Evolutionary conservation across 2,329 filamentous ascomycete genomes (phyloP), one percentile per base, ranked within the genome.

Genomic region (Thielaviopsis punctulata): DNA sequence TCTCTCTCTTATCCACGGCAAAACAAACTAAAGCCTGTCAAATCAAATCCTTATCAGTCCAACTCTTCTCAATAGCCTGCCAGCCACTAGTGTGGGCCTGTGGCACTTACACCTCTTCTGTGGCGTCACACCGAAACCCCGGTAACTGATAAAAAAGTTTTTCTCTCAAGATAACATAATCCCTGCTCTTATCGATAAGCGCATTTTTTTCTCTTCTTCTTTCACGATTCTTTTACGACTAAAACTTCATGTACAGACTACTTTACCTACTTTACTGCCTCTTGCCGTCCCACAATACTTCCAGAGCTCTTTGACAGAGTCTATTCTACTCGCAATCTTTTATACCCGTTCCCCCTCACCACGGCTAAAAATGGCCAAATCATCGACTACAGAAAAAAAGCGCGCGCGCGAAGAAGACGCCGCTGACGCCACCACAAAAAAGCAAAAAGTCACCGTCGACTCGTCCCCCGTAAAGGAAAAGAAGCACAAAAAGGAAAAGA

Each of bases 391-490:
- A 9, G 60, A 69, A 45, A 71, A 71, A 62, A 73, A 73, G 63
- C 67, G 70, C 44, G 60, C 64, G 6, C 62, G 69, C 44, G 69
- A 72, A 48, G 69, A 72, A 23, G 69, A 72, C 39, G 59, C 58
- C 19, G 53, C 57, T 7, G 64, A 63, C 41, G 64, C 66, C 46
- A 60, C 62, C 33, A 69, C 73, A 59, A 72, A 70, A 61, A 65
- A 71, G 59, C 74, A 75, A 58, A 72, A 70, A 55, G 70, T 71
- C 4, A 67, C 60, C 48, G 61, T 56, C 45, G 61, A 62, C 33
- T 61, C 53, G 6, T n/a, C n/a, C n/a, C 49, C 49, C n/a, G 49
- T 57, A 48, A 54, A 58, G 55, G 51, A 56, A 52, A 66, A 64
- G 56, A 61, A 61, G 55, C 65, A 66, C 59, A 62, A 64, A 51